phyloP scores from a whole-genome alignment of 2,329 filamentous ascomycete genomes.

The Lasiodiplodia theobromae region DNA sequence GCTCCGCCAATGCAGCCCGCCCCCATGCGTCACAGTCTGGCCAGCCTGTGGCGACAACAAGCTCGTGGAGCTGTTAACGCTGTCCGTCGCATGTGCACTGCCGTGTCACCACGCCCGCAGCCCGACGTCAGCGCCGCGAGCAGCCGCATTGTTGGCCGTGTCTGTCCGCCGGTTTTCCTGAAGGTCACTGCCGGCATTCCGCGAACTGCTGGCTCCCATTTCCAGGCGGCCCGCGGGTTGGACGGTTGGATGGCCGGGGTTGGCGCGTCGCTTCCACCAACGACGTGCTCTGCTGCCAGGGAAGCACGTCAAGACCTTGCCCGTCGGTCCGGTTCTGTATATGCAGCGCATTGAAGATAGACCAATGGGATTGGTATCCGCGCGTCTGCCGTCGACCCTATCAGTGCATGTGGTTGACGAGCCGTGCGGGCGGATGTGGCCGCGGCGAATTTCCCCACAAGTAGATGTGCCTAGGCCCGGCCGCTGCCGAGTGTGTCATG shows the following conservation, averaged over 20 bases:
- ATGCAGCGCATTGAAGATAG: slow-evolving; percentile 4
- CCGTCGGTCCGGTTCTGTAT: slow-evolving; percentile 6
- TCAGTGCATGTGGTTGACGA: slow-evolving; percentile 24
- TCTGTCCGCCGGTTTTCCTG: neutral
- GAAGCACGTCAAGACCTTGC: neutral
- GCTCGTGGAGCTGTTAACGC: slow-evolving; percentile 14
- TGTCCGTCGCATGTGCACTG: neutral
- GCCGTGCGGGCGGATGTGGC: slow-evolving; percentile 13
- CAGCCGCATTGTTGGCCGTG: slow-evolving; percentile 11
- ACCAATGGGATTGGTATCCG: slow-evolving; percentile 18
- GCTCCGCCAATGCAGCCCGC: slow-evolving; percentile 8
- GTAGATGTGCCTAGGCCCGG: slow-evolving; percentile 6
- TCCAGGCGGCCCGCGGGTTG: neutral
- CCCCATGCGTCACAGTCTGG: neutral
- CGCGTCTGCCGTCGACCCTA: slow-evolving; percentile 3
- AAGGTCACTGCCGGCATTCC: neutral
- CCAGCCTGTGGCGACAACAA: neutral
- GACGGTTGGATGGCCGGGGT: neutral
- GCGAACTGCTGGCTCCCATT: neutral
- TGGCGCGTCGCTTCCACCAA: neutral
- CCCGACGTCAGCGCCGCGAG: slow-evolving; percentile 13
- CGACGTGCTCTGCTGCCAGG: slow-evolving; percentile 12
- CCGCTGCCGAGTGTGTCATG: slow-evolving; percentile 14
- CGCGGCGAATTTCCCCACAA: slow-evolving; percentile 19
- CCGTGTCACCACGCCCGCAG: slow-evolving; percentile 16